These are phyloP conservation scores for Combretum micranthum DNA, from an alignment of 345 rosid genomes.

Conservation along the genomic window DNA sequence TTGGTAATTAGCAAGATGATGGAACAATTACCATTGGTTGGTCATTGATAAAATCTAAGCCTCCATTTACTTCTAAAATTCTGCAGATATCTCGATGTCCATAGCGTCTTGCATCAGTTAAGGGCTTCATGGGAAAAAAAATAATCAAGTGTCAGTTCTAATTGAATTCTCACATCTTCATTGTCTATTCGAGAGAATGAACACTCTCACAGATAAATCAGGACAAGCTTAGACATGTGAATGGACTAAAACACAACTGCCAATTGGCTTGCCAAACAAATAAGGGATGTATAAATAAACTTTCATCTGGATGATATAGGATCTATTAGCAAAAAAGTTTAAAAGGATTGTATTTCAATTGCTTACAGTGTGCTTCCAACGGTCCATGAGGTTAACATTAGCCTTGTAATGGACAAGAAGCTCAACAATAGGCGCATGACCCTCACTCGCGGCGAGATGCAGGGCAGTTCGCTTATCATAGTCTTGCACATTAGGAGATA, in stretches of 20 bases:
- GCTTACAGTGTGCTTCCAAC: constrained; percentile 50
- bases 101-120: constrained; percentile 54
- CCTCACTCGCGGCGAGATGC: constrained; percentile 64
- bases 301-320: too few species aligned
- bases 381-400: constrained; percentile 46
- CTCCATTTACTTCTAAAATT: constrained; percentile 57
- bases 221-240: too few species aligned
- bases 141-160: too few species aligned
- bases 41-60: constrained; percentile 39
- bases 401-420: constrained; percentile 53
- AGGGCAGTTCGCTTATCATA: constrained; percentile 53
- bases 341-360: neutral
- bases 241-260: too few species aligned
- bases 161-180: too few species aligned
- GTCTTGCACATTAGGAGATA: constrained; percentile 54
- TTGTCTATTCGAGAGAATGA: too few species aligned
- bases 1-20: neutral
- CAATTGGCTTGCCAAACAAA: too few species aligned
- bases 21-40: constrained; percentile 30
- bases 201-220: too few species aligned
- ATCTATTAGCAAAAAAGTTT: too few species aligned
- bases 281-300: too few species aligned
- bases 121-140: constrained; percentile 25
- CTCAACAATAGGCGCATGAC: constrained; percentile 55
- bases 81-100: constrained; percentile 60